Conservation (phyloP, 1,284 basidiomycete genomes). For the Phlebopus sp. region DNA sequence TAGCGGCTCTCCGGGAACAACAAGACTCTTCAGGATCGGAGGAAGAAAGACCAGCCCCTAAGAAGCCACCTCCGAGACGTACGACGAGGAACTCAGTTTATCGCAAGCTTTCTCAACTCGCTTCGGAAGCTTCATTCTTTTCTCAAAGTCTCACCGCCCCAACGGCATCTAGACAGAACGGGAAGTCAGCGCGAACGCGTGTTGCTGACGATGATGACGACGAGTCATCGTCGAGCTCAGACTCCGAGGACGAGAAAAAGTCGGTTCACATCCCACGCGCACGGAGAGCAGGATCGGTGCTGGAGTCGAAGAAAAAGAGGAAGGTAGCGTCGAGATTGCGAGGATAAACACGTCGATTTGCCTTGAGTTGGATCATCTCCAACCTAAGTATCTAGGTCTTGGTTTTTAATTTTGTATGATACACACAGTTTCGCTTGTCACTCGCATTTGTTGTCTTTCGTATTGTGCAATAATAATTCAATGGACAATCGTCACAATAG, state of each 20-base stretch:
- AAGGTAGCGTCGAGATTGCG: conserved; percentile 14
- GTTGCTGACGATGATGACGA: conserved; percentile 34
- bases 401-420: too few species aligned
- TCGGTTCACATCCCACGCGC: conserved; percentile 57
- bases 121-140: conserved; percentile 40
- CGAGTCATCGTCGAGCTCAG: conserved; percentile 41
- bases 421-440: too few species aligned
- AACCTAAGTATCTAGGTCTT: too few species aligned
- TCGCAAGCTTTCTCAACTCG: conserved; percentile 53
- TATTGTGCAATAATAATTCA: too few species aligned
- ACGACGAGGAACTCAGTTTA: conserved; percentile 29
- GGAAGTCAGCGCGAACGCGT: conserved; percentile 34
- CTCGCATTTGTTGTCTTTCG: too few species aligned
- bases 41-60: conserved; percentile 33
- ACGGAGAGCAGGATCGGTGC: conserved; percentile 47
- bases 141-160: conserved; percentile 33
- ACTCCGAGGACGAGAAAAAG: conserved; percentile 38
- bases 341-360: not conserved
- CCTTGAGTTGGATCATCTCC: too few species aligned
- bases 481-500: too few species aligned
- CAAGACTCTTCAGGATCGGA: conserved; percentile 24
- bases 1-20: not conserved
- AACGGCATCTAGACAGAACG: conserved; percentile 17
- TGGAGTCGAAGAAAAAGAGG: conserved; percentile 29
- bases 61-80: conserved; percentile 27